Percentiles rank a stretch among this genome's conserved stretches.
Conservation (phyloP, 2,329 filamentous ascomycete genomes). For the Epichloe bromicola region DNA sequence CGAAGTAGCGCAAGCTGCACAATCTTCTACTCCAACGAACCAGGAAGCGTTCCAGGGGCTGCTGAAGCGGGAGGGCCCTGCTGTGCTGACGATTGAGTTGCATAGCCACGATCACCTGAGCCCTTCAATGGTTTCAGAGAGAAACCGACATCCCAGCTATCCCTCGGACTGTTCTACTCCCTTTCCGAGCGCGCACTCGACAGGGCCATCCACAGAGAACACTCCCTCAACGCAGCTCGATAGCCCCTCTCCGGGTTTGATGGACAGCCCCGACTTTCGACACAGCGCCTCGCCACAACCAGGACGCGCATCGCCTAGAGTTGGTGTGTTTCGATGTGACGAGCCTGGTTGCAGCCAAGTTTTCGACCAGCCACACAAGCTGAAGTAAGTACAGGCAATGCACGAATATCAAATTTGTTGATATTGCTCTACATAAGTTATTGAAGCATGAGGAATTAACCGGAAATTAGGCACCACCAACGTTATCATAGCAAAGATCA, state of each 20-base stretch:
- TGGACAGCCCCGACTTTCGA: constrained; percentile 22
- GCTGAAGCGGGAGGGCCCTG: constrained; percentile 11
- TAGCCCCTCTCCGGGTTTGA: constrained; percentile 28
- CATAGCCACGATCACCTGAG: constrained; percentile 14
- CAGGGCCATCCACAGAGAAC: constrained; percentile 27
- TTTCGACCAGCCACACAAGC: constrained; percentile 47
- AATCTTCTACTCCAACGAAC: constrained; percentile 16
- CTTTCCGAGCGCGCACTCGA: constrained; percentile 24
- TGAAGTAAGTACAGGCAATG: constrained; percentile 30
- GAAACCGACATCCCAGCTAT: constrained; percentile 19
- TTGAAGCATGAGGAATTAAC: not conserved
- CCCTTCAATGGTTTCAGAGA: constrained; percentile 11
- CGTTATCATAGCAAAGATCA: constrained; percentile 48
- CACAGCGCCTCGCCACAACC: constrained; percentile 24
- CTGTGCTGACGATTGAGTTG: constrained; percentile 14
- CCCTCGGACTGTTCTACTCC: constrained; percentile 31
- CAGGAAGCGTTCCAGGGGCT: not conserved
- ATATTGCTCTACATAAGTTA: not conserved
- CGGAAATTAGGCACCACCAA: constrained; percentile 38
- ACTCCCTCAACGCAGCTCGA: constrained; percentile 35
- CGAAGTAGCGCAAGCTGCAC: constrained; percentile 14
- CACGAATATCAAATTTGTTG: constrained; percentile 8
- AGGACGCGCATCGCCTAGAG: constrained; percentile 16
- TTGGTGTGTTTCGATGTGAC: constrained; percentile 20
- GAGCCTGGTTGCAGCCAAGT: constrained; percentile 25